Base-by-base conservation (phyloP, 257 asterid genomes). In the Primulina eburnea region DNA sequence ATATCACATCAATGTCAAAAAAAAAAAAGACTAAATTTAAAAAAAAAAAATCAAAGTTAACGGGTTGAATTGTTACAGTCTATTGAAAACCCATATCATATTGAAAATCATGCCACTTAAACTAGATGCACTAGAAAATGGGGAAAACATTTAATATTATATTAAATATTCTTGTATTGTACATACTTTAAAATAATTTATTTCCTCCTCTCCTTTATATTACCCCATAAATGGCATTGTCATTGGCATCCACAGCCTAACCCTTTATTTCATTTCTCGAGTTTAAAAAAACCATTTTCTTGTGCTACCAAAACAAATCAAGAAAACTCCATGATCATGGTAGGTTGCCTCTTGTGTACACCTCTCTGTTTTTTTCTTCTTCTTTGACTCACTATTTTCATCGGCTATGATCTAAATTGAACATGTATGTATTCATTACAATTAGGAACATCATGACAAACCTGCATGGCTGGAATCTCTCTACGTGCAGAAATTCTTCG, bases 401-500 rank as follows among this genome's bases (percentile, higher is more conserved):
- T 21, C 17, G 24, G 28, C 16, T 34, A 68, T 55, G 71, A 71
- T 69, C 77, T 61, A 56, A 73, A 75, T 72, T 40, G 33, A 20
- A 53, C 9, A 53, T 11, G 21, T 4, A 2, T 18, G 58, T 11
- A 38, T 57, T 0, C 30, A 7, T 4, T 52, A 3, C n/a, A 3
- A 69, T 32, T 76, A 88, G 95, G 93, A 89, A 67, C 67, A 59
- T 71, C 67, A 61, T 73, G 70, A 79, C 76, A 90, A 83, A 75
- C 96, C 98, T 70, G 87, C 86, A 67, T 93, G 98, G 98, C 68
- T 93, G 86, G 94, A 89, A 79, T 87, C 96, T 2, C 82, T 93
- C 0, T 90, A 81, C 63, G 70, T 53, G 65, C 82, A 93, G 79
- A 89, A 78, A 72, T 93, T 93, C 81, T 93, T 93, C 56, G 83